A percentile compares a stretch with the other conserved stretches of the same genome.
phyloP scores from a whole-genome alignment of 73 alveolate species.

The Paramecium bursaria region DNA sequence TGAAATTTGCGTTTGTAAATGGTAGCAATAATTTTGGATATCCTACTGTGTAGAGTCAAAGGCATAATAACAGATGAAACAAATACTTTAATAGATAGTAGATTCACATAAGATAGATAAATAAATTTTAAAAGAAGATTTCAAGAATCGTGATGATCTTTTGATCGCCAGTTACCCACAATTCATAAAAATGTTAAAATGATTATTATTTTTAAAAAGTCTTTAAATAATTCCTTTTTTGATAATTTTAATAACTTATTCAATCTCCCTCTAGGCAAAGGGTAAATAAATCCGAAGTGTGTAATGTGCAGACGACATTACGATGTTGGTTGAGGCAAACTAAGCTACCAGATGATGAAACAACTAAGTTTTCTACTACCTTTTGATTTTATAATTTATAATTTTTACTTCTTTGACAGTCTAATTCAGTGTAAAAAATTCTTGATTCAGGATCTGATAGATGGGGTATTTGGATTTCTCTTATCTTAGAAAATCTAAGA shows the following conservation, averaged over 20 bases:
- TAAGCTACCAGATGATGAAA: conserved; percentile 38
- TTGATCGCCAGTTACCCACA: too few species aligned
- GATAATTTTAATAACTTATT: neutral
- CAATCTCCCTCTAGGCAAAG: conserved; percentile 19
- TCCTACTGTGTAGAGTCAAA: too few species aligned
- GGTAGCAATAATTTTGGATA: too few species aligned
- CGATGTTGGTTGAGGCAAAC: conserved; percentile 10
- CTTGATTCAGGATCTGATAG: neutral
- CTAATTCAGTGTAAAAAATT: neutral
- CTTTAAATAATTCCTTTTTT: too few species aligned
- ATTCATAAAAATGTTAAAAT: too few species aligned
- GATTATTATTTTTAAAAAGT: too few species aligned
- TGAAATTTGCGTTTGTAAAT: too few species aligned
- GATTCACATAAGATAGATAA: too few species aligned
- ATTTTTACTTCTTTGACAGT: conserved; percentile 1
- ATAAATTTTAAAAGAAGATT: too few species aligned
- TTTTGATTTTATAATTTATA: neutral
- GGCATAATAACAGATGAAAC: too few species aligned
- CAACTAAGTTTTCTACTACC: conserved; percentile 49
- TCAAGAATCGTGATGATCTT: too few species aligned
- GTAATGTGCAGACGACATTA: neutral
- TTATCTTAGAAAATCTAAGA: neutral
- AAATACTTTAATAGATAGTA: too few species aligned
- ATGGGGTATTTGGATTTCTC: conserved; percentile 22
- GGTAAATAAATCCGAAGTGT: conserved; percentile 38